Conservation (phyloP, 1,139 yeast genomes). For the Spencermartinsiella ligniputridi region DNA sequence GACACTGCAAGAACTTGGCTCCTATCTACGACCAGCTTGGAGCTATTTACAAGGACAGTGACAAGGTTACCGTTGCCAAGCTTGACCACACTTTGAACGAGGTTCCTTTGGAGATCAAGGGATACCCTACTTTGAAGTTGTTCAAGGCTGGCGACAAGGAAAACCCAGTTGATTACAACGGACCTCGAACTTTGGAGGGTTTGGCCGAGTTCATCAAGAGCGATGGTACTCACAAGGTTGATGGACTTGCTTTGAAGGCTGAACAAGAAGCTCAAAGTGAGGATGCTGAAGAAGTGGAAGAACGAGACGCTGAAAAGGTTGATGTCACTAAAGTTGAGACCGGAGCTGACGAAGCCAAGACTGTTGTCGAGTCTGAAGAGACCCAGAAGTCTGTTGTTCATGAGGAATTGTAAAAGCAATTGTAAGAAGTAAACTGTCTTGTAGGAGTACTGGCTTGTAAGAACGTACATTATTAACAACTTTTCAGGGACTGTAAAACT, state of each 20-base stretch:
- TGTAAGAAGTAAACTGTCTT: too few species aligned
- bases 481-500: too few species aligned
- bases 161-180: conserved; percentile 64
- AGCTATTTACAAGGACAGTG: conserved; percentile 51
- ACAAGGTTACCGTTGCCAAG: conserved; percentile 72
- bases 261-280: conserved; percentile 2
- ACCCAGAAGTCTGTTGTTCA: conserved; percentile 12
- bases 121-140: conserved; percentile 89
- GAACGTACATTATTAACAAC: background rate
- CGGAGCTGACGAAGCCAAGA: conserved; percentile 28
- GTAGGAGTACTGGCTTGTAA: too few species aligned
- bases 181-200: conserved; percentile 70
- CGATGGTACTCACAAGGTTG: conserved; percentile 56
- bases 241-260: conserved; percentile 41
- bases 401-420: conserved; percentile 16
- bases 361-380: conserved; percentile 40
- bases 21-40: conserved; percentile 82
- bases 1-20: conserved; percentile 67
- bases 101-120: conserved; percentile 73
- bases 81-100: conserved; percentile 89
- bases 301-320: conserved; percentile 20
- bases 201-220: conserved; percentile 67
- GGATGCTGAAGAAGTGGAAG: conserved; percentile 32
- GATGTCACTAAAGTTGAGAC: conserved; percentile 14
- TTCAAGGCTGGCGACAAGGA: conserved; percentile 89